Evolutionary conservation across 2,329 filamentous ascomycete species (phyloP), one percentile per base, ranked within the genome.

Genomic region (Sporothrix variecibatus): DNA sequence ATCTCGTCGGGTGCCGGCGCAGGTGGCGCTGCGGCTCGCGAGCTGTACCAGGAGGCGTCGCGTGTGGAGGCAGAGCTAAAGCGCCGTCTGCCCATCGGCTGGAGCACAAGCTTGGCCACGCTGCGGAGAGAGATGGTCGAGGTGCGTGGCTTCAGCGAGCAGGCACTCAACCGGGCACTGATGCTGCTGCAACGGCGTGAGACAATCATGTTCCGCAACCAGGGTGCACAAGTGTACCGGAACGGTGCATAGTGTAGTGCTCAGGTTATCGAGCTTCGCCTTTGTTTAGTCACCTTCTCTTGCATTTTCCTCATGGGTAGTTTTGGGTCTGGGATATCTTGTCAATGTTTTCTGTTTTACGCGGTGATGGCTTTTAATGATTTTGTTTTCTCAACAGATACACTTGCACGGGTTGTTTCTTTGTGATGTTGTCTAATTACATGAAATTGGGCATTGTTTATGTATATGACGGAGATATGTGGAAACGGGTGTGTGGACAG

Each of bases 61-160:
- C 94, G 94, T 78, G 89, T 98, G 5, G 96, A 98, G 83, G 90
- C 94, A 20, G 96, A 98, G 85, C 86, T 99, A 71, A 92, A 94
- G 83, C 89, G 94, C 74, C 88, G 95, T 34, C 85, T 99, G 78
- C 95, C 96, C 0, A 96, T 99, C 78, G 96, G 96, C 26, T 99
- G 95, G 94, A 96, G 93, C 80, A 97, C 95, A 1, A 97, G 93
- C 79, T 83, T 98, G 74, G 93, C 93, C 0, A 97, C 94, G 1
- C 84, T 99, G 77, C 90, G 93, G 76, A 89, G 94, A 64, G 96
- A 99, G 82, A 95, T 99, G 86, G 94, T 97, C 5, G 94, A 97
- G 79, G 92, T 92, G 17, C 94, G 95, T 82, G 94, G 94, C 0
- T 98, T 95, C 83, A 94, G 90, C 76, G 96, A 98, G 83, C 92